Percentiles rank a stretch among this genome's conserved stretches.
Conservation (phyloP, 1,284 basidiomycete genomes). For the Microbotryum silenes-acaulis region DNA sequence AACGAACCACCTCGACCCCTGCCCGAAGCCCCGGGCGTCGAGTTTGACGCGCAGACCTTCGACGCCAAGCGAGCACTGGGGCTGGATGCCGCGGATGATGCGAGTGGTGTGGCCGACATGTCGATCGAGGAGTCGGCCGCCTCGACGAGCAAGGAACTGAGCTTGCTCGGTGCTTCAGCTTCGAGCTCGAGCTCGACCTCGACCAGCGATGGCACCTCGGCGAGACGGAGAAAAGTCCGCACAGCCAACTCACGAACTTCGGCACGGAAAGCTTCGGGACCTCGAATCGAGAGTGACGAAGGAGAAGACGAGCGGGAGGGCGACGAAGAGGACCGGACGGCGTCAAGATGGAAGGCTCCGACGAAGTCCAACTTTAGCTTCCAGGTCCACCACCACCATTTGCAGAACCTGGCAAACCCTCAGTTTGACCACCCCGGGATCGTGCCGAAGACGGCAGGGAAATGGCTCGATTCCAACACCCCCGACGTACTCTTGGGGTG, state of each 20-base stretch:
- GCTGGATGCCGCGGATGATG: conserved; percentile 6
- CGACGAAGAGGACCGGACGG: not conserved
- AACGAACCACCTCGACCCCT: not conserved
- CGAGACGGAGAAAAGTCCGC: not conserved
- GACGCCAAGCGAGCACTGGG: conserved; percentile 17
- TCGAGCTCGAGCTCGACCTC: not conserved
- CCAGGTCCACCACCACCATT: conserved; percentile 32
- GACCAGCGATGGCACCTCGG: not conserved
- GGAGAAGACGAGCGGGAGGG: conserved; percentile 1
- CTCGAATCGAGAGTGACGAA: conserved; percentile 8
- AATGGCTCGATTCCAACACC: conserved; percentile 39
- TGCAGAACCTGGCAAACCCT: not conserved
- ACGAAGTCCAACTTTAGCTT: conserved; percentile 24
- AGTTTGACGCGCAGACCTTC: conserved; percentile 15
- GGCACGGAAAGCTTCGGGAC: not conserved
- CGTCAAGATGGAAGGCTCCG: not conserved
- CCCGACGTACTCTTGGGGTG: conserved; percentile 64
- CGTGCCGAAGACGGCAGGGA: not conserved
- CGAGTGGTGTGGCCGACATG: no score
- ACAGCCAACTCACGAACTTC: not conserved
- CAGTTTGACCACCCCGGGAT: no score
- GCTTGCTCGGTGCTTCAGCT: not conserved
- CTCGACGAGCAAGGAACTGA: not conserved
- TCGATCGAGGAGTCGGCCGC: not conserved
- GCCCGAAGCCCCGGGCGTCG: not conserved